Evolutionary conservation across 2,329 filamentous ascomycete species (phyloP), one percentile per base, ranked within the genome.

Genomic region (Leptographium radiaticola): DNA sequence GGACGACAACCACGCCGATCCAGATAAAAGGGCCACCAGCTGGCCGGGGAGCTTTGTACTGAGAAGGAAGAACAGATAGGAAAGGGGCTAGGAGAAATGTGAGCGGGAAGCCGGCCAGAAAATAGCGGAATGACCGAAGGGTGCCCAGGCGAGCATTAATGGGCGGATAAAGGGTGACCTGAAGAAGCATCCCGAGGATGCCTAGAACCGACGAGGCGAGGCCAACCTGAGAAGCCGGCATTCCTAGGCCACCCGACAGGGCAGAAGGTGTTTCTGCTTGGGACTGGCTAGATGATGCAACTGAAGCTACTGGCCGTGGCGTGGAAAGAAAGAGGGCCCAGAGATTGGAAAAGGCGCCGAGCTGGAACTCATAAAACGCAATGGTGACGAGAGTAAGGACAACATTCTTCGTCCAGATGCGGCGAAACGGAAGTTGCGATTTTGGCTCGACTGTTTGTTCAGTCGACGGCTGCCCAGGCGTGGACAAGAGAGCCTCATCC

Each of bases 351-450:
- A 87, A 87, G 20, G 83, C 79, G 57, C 79, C 81, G 58, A 73
- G 79, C 67, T 88, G 84, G 62, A 88, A 81, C 58, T 85, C 82
- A 60, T 87, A 81, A 49, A 88, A 77, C 36, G 82, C 82, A 58
- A 84, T 81, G 31, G 75, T 77, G 49, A 86, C 63, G 4, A 89
- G 69, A 0, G 74, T 77, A 53, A 73, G 70, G 55, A 75, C 65
- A 45, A 76, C 71, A 53, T 75, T 74, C 51, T 66, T 67, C 0
- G 73, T 75, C 68, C 72, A 75, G 47, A 75, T 67, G 34, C 67
- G 66, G n/a, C 59, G 60, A 56, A 75, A 73, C 0, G 60, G 70
- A 54, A 67, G 67, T 12, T 18, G 25, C n/a, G 5, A n/a, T n/a
- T 44, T 16, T 15, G 38, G 38, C 38, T 40, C 15, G 12, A 40